Conservation (phyloP, 2,329 filamentous ascomycete species). For the Fusarium denticulatum region DNA sequence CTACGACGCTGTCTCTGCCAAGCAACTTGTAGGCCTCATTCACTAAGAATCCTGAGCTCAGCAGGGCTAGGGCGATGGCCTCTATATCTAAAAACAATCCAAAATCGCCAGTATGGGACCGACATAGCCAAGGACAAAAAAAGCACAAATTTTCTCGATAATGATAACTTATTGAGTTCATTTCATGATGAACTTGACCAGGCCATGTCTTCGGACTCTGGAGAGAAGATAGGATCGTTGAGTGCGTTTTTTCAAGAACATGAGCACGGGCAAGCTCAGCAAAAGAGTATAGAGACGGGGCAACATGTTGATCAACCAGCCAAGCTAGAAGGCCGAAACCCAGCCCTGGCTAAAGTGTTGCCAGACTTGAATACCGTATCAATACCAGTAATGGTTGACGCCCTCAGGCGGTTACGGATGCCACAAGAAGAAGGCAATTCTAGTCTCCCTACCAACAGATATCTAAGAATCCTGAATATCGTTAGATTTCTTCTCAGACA, state of each 20-base stretch:
- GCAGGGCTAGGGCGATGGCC: constrained; percentile 10
- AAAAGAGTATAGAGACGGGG: not conserved
- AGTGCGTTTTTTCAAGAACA: constrained; percentile 5
- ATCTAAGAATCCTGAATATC: constrained; percentile 51
- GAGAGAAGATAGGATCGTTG: not conserved
- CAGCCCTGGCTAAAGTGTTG: constrained; percentile 4
- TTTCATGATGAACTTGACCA: not conserved
- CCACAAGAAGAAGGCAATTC: constrained; percentile 25
- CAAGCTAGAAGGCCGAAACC: not conserved
- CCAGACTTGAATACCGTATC: constrained; percentile 14
- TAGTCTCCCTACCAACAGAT: constrained; percentile 36
- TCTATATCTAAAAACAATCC: constrained; percentile 3
- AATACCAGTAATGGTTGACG: constrained; percentile 38
- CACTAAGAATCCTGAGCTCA: constrained; percentile 48
- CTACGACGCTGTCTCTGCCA: constrained; percentile 73
- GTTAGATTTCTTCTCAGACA: constrained; percentile 68
- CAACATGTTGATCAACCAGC: not conserved
- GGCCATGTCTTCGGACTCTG: not conserved
- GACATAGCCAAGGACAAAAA: not conserved
- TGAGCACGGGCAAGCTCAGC: not conserved
- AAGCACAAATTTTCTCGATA: not conserved
- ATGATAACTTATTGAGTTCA: not conserved
- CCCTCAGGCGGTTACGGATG: constrained; percentile 44
- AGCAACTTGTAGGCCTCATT: constrained; percentile 55
- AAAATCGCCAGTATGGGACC: constrained; percentile 34